A percentile compares a stretch with the other conserved stretches of the same genome.
phyloP scores from a whole-genome alignment of 371 early-diverging fungal species.

The Mucor mucedo region DNA sequence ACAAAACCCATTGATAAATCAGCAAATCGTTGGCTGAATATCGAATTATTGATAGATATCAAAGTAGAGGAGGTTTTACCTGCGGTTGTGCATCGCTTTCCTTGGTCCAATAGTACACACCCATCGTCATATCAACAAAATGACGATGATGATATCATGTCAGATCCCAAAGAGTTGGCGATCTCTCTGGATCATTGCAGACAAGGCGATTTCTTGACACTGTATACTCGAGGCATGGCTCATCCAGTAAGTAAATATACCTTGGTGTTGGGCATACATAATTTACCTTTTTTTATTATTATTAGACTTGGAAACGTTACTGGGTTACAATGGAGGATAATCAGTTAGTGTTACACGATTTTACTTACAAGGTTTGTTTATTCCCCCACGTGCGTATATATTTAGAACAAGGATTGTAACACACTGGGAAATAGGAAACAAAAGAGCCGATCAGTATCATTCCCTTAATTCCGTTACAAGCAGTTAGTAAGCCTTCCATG shows the following conservation, averaged over 20 bases:
- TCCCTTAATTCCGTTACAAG: constrained; percentile 12
- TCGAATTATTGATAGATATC: constrained; percentile 28
- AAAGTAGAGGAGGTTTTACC: constrained; percentile 26
- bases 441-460: constrained; percentile 23
- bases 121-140: constrained; percentile 2
- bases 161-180: constrained; percentile 5
- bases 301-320: constrained; percentile 31
- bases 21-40: constrained; percentile 18
- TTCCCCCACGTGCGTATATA: background rate
- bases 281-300: background rate
- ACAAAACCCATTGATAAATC: constrained; percentile 19
- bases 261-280: background rate
- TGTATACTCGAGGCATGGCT: constrained; percentile 30
- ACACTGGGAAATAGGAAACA: constrained; percentile 8
- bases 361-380: constrained; percentile 27
- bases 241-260: constrained; percentile 24
- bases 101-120: constrained; percentile 21
- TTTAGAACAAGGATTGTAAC: too few relatives aligned
- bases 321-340: constrained; percentile 23
- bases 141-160: background rate
- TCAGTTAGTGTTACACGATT: constrained; percentile 27
- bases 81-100: constrained; percentile 21
- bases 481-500: constrained; percentile 22
- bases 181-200: constrained; percentile 23
- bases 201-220: constrained; percentile 26